phyloP scores from a whole-genome alignment of 2,329 filamentous ascomycete species.

The Colletotrichum graminicola region DNA sequence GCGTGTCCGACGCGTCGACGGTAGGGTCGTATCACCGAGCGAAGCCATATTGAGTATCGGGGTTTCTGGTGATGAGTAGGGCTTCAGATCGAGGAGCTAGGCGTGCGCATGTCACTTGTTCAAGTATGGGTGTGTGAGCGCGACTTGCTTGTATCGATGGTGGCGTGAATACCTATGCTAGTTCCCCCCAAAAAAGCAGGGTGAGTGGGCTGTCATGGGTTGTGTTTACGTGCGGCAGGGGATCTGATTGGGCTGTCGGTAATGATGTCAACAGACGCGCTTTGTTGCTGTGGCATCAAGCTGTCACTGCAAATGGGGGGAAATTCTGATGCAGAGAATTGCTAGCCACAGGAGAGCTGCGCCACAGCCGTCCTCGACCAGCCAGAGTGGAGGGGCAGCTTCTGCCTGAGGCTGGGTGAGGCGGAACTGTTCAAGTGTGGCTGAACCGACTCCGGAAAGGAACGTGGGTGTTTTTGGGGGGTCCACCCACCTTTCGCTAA shows the following conservation, averaged over 20 bases:
- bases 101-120: conserved; percentile 36
- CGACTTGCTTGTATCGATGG: conserved; percentile 22
- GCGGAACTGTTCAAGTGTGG: background rate
- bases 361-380: background rate
- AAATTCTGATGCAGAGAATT: background rate
- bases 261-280: conserved; percentile 39
- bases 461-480: background rate
- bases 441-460: background rate
- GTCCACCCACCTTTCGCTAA: conserved; percentile 28
- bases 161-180: conserved; percentile 42
- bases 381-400: background rate
- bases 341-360: background rate
- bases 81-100: conserved; percentile 17
- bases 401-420: background rate
- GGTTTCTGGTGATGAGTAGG: conserved; percentile 1
- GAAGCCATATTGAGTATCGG: conserved; percentile 52
- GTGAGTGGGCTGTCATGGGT: conserved; percentile 35
- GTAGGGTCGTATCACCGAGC: conserved; percentile 62
- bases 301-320: conserved; percentile 7
- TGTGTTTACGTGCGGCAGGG: conserved; percentile 36
- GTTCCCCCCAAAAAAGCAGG: conserved; percentile 43
- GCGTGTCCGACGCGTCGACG: conserved; percentile 69
- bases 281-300: conserved; percentile 39
- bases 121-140: conserved; percentile 39
- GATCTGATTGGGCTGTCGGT: conserved; percentile 24